These are phyloP conservation scores for Mycena latifolia DNA, from an alignment of 768 basidiomycete genomes.

Conservation along the genomic window DNA sequence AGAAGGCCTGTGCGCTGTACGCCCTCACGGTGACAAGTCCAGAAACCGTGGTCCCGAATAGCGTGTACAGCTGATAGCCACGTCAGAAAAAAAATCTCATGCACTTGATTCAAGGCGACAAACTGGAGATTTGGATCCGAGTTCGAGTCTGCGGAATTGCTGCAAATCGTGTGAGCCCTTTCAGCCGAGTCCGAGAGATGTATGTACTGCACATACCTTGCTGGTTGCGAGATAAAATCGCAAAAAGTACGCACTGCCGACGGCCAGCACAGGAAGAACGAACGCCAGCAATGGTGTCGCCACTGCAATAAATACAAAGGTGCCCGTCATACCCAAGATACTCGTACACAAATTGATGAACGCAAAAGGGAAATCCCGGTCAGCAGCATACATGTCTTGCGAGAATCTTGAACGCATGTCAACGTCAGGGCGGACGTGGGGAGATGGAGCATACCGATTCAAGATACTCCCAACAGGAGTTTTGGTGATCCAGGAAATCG, in stretches of 20 bases:
- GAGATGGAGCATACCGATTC: constrained; percentile 13
- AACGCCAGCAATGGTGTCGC: constrained; percentile 21
- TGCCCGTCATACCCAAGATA: constrained; percentile 11
- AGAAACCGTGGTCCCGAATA: constrained; percentile 18
- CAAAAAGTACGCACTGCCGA: constrained; percentile 12
- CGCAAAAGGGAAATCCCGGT: constrained; percentile 18
- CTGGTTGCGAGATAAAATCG: constrained; percentile 24
- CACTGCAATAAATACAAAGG: constrained; percentile 27
- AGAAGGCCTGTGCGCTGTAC: constrained; percentile 12
- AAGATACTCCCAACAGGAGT: constrained; percentile 19
- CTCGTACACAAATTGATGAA: constrained; percentile 5
- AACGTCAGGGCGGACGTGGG: background rate
- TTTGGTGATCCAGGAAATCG: constrained; percentile 25
- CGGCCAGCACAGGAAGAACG: constrained; percentile 10
- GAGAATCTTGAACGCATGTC: constrained; percentile 24
- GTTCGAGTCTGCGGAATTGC: constrained; percentile 16
- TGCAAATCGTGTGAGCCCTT: background rate
- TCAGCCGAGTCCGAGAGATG: constrained; percentile 8
- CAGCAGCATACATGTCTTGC: constrained; percentile 23
- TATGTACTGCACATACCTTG: constrained; percentile 24
- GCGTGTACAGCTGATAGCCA: constrained; percentile 19
- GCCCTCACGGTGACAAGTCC: constrained; percentile 19
- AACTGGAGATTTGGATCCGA: constrained; percentile 14
- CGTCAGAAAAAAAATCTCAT: no score
- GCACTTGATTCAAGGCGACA: background rate